Percentiles rank a stretch among this genome's conserved stretches.
Evolutionary conservation across 352 stramenopile genomes (phyloP).

Genomic region (Phytophthora brassicae): DNA sequence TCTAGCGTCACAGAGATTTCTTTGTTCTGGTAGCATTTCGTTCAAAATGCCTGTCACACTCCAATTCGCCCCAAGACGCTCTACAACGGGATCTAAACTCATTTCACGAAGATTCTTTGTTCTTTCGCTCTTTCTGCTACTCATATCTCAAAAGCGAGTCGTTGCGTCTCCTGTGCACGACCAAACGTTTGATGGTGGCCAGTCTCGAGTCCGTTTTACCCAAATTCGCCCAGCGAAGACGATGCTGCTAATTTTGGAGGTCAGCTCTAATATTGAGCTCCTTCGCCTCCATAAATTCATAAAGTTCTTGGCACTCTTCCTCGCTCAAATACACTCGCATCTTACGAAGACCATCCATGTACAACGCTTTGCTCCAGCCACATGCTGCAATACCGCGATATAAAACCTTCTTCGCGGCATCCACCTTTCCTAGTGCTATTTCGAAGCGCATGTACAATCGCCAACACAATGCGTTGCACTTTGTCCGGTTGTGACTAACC

Average conservation of each 20-base stretch:
- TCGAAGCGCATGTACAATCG: conserved; percentile 81
- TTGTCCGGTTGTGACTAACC: conserved; percentile 50
- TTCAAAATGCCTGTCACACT: conserved; percentile 37
- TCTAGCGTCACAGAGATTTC: conserved; percentile 28
- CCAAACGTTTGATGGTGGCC: too few relatives aligned
- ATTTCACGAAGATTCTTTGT: neutral
- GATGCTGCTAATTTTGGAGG: conserved; percentile 6
- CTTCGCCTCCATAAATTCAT: conserved; percentile 71
- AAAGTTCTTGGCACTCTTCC: conserved; percentile 61
- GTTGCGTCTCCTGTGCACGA: too few relatives aligned
- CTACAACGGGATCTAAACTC: conserved; percentile 10
- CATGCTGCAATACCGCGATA: conserved; percentile 71
- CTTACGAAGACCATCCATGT: conserved; percentile 63
- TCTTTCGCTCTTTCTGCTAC: conserved; percentile 2
- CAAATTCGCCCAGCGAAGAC: neutral
- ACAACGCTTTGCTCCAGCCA: conserved; percentile 81
- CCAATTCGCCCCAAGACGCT: conserved; percentile 26
- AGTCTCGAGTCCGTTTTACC: too few relatives aligned
- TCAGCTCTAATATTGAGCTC: conserved; percentile 71
- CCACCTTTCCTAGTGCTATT: conserved; percentile 64
- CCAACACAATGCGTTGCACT: conserved; percentile 62
- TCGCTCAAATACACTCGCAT: conserved; percentile 66
- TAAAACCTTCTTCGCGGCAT: conserved; percentile 68
- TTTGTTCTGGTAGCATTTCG: conserved; percentile 38
- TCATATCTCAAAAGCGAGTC: too few relatives aligned